Base-by-base conservation (phyloP, 768 basidiomycete genomes). In the Boletus coccyginus region DNA sequence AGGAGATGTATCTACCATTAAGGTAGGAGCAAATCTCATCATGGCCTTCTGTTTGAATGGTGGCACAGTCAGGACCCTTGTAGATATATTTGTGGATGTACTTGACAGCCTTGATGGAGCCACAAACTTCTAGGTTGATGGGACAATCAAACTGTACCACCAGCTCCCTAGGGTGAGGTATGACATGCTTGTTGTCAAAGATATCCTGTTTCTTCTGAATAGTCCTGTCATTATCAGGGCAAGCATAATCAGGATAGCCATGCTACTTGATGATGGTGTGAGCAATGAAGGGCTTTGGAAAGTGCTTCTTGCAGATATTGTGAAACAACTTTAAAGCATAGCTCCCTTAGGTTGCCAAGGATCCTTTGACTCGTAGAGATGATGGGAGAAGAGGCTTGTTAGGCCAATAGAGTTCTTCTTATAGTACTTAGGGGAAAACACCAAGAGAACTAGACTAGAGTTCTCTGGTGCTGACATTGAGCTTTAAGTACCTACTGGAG, bases 71-170 rank as follows among this genome's bases (percentile, higher is more conserved):
- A 40, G 53, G 39, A 72, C 82, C 80, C 59, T 82, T 83, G 65
- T 79, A 70, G 33, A 80, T 59, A 32, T 55, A 59, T 40, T 59
- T 59, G 53, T 50, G 48, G 17, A 58, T 52, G 13, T 83, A 83
- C 52, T 80, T 78, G 62, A 78, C 49, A 4, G 77, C 59, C 8
- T 64, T 65, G 38, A 81, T 58, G 10, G 72, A 74, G 0, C 65
- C 65, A 43, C 63, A 68, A 50, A 72, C 72, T 58, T 83, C 80
- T 1, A 80, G 55, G 66, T 83, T 84, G 61, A 81, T 79, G 53
- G 83, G 80, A 57, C 78, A 79, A 53, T 73, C 24, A 55, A 71
- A 80, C 27, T 68, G 64, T 0, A 61, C 65, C 43, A 60, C 58
- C 0, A 81, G 66, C 35, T 61, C 73, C 0, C 71, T 74, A 47